Conservation (phyloP, 2,329 filamentous ascomycete species). For the Aureobasidium zeae region DNA sequence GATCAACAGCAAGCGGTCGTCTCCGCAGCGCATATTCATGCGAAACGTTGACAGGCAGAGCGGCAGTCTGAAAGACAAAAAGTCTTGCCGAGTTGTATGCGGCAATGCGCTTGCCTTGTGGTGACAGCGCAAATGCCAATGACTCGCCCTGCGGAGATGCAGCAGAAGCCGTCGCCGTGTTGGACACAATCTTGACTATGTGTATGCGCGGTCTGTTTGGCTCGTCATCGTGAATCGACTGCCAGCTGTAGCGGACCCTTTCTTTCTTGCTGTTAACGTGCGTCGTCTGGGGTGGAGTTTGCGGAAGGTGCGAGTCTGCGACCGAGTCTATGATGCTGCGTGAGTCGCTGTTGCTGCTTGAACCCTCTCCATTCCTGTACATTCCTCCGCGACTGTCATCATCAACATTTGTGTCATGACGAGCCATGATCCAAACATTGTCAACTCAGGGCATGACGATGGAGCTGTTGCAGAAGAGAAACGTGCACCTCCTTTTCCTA, state of each 20-base stretch:
- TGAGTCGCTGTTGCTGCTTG: too few species aligned
- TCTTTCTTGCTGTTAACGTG: conserved; percentile 23
- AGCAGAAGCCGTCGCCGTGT: conserved; percentile 67
- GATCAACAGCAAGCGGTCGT: conserved; percentile 64
- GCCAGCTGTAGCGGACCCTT: conserved; percentile 31
- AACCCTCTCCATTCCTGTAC: too few species aligned
- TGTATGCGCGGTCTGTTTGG: conserved; percentile 30
- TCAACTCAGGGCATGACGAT: too few species aligned
- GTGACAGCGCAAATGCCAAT: conserved; percentile 73
- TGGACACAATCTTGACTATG: conserved; percentile 70
- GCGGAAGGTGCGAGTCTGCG: too few species aligned
- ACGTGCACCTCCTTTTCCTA: too few species aligned
- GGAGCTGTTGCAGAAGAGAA: too few species aligned
- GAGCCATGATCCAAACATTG: too few species aligned
- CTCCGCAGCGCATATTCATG: conserved; percentile 73
- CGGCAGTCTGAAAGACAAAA: conserved; percentile 62
- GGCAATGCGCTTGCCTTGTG: conserved; percentile 62
- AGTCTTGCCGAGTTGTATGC: conserved; percentile 81
- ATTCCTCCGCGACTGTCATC: too few species aligned
- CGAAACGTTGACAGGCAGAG: conserved; percentile 47
- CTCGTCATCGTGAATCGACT: conserved; percentile 30
- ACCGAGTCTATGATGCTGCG: too few species aligned
- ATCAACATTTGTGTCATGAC: too few species aligned
- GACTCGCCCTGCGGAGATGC: conserved; percentile 56
- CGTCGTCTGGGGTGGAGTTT: conserved; percentile 17